phyloP scores from a whole-genome alignment of 768 basidiomycete genomes.

The Trametes coccinea region DNA sequence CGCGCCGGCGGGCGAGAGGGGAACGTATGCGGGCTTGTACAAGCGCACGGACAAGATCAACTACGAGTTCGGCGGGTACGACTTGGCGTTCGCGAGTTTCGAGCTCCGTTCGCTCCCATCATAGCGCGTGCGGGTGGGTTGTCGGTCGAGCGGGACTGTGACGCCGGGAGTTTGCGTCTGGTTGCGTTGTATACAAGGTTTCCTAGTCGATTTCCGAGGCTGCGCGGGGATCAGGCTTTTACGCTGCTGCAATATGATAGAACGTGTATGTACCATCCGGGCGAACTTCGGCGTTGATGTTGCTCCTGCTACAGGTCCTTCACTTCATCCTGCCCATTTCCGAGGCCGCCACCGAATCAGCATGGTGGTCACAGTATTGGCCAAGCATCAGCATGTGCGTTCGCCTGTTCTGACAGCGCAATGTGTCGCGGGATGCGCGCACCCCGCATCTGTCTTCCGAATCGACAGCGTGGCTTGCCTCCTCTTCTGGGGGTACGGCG shows the following conservation, averaged over 20 bases:
- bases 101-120: slow-evolving; percentile 43
- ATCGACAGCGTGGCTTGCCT: background rate
- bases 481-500: background rate
- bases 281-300: slow-evolving; percentile 10
- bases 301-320: slow-evolving; percentile 8
- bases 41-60: slow-evolving; percentile 94
- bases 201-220: slow-evolving; percentile 10
- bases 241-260: slow-evolving; percentile 7
- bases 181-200: background rate
- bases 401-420: background rate
- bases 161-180: background rate
- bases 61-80: slow-evolving; percentile 94
- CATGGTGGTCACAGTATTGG: too few relatives aligned
- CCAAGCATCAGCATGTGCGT: background rate
- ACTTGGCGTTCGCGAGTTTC: slow-evolving; percentile 87
- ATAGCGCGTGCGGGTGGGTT: background rate
- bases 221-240: slow-evolving; percentile 1
- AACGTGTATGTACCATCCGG: slow-evolving; percentile 16
- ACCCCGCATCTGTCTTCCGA: background rate
- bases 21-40: slow-evolving; percentile 46
- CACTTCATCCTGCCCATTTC: background rate
- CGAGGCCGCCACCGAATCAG: background rate
- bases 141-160: too few relatives aligned
- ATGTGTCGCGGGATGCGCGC: background rate
- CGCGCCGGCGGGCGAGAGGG: background rate